Evolutionary conservation across 2,329 filamentous ascomycete genomes (phyloP).

Genomic region (Biscogniauxia marginata): DNA sequence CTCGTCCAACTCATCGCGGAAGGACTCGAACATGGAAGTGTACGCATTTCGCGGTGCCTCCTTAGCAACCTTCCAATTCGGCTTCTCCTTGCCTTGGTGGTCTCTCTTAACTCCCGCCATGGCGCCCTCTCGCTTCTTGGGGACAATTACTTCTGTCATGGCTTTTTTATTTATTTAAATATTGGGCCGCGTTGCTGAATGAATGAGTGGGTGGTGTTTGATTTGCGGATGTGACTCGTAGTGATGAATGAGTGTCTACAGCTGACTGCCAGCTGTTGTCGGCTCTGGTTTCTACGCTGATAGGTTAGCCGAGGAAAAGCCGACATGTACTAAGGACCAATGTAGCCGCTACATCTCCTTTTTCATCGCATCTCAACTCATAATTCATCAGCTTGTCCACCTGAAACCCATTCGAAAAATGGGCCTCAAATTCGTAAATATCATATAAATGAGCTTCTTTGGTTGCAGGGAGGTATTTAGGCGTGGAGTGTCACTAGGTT

Average conservation of each 20-base stretch:
- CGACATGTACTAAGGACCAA: background rate
- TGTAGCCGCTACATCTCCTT: background rate
- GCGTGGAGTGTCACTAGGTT: background rate
- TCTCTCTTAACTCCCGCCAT: conserved; percentile 52
- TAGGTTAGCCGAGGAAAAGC: background rate
- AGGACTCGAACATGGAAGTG: conserved; percentile 78
- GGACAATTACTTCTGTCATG: conserved; percentile 29
- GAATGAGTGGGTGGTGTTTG: background rate
- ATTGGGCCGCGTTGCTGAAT: background rate
- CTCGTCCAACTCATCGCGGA: conserved; percentile 85
- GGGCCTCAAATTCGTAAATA: background rate
- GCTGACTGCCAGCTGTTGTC: background rate
- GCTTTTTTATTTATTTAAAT: background rate
- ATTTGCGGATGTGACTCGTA: background rate
- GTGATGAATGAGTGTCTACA: background rate
- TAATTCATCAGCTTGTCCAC: background rate
- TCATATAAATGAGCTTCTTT: background rate
- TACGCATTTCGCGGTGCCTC: conserved; percentile 46
- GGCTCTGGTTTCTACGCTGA: background rate
- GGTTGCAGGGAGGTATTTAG: background rate
- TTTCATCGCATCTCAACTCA: background rate
- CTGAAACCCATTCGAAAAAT: background rate
- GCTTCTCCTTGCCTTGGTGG: conserved; percentile 50
- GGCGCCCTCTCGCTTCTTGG: conserved; percentile 24
- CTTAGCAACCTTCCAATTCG: conserved; percentile 23